phyloP scores from a whole-genome alignment of 345 rosid species.

The Lepidium africanum region DNA sequence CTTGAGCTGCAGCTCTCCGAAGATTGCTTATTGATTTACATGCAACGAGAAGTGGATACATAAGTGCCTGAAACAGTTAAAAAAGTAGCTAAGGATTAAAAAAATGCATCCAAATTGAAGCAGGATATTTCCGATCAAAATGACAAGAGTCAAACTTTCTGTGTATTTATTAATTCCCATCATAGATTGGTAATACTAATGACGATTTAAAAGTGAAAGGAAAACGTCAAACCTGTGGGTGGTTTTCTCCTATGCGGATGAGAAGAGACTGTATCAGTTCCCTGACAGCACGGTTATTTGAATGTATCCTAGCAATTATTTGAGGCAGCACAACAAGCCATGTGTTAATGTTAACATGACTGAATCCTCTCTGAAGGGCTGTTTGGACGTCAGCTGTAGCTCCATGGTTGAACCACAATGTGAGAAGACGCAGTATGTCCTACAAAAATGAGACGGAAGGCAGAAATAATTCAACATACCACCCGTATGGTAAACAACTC shows the following conservation, averaged over 20 bases:
- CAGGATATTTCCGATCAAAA: background rate
- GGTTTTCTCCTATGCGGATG: slow-evolving; percentile 88
- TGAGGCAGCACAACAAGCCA: slow-evolving; percentile 98
- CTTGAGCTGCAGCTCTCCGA: slow-evolving; percentile 90
- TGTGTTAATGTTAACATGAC: slow-evolving; percentile 84
- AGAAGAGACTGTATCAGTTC: slow-evolving; percentile 89
- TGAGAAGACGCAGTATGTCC: slow-evolving; percentile 98
- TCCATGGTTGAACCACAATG: slow-evolving; percentile 99
- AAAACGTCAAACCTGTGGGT: slow-evolving; percentile 79
- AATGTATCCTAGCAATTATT: slow-evolving; percentile 99
- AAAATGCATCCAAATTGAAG: slow-evolving; percentile 6
- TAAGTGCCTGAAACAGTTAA: slow-evolving; percentile 65
- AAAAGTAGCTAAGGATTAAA: slow-evolving; percentile 4
- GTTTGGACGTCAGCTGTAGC: slow-evolving; percentile 81
- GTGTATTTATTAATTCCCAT: background rate
- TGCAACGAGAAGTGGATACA: slow-evolving; percentile 99
- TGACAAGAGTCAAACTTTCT: background rate
- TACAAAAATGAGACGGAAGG: slow-evolving; percentile 29
- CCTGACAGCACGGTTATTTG: slow-evolving; percentile 88
- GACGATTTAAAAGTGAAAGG: background rate
- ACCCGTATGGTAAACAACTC: background rate
- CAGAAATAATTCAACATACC: background rate
- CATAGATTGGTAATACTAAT: background rate
- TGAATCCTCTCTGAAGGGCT: slow-evolving; percentile 80
- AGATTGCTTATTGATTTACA: slow-evolving; percentile 96